Conservation (phyloP, 805 yeast genomes). For the Teunomyces aglyptinius region DNA sequence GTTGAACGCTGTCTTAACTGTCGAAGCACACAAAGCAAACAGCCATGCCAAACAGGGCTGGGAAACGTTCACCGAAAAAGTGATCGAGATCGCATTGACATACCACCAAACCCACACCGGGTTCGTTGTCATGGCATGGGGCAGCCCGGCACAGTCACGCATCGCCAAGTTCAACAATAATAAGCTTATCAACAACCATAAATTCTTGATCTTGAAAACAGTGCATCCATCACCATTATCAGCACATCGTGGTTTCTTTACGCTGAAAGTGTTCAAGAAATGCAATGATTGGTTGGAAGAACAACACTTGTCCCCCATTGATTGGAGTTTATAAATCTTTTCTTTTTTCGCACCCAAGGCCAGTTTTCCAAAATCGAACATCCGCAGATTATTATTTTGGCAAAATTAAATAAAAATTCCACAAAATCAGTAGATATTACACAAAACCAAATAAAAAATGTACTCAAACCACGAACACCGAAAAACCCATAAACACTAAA, state of each 20-base stretch:
- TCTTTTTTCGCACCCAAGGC: background rate
- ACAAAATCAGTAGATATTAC: background rate
- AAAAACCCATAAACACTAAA: slow-evolving; percentile 1
- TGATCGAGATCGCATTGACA: slow-evolving; percentile 51
- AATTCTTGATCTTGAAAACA: slow-evolving; percentile 55
- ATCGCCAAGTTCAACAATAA: slow-evolving; percentile 36
- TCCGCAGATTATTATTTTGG: background rate
- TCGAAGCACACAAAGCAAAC: slow-evolving; percentile 88
- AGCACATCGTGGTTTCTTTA: slow-evolving; percentile 82
- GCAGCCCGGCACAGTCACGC: slow-evolving; percentile 67
- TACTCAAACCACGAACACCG: slow-evolving; percentile 1
- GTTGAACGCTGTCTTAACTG: slow-evolving; percentile 86
- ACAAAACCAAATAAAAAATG: background rate
- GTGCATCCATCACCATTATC: slow-evolving; percentile 97
- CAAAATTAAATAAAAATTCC: background rate
- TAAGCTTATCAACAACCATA: slow-evolving; percentile 23
- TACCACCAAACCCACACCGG: slow-evolving; percentile 48
- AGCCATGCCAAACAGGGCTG: slow-evolving; percentile 91
- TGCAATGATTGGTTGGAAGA: slow-evolving; percentile 75
- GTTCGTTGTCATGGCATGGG: slow-evolving; percentile 80
- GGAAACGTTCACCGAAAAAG: slow-evolving; percentile 84
- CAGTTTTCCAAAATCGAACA: no score
- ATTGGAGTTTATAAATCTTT: slow-evolving; percentile 50
- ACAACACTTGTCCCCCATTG: slow-evolving; percentile 45
- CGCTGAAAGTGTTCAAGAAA: slow-evolving; percentile 66